phyloP scores from a whole-genome alignment of 805 yeast genomes.

The Komagataella mondaviorum region DNA sequence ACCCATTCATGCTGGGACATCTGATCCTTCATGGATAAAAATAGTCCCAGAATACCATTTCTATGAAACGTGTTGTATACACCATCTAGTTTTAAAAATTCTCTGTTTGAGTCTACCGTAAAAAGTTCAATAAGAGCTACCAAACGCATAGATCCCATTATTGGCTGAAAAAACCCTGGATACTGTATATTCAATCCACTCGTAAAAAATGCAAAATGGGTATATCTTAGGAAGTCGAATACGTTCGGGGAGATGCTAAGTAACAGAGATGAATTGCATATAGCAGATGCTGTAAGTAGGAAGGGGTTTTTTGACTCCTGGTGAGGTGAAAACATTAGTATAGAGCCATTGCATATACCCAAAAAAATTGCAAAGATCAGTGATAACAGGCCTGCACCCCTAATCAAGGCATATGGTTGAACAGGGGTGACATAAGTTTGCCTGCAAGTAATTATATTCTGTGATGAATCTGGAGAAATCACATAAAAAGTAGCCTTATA shows the following conservation, averaged over 20 bases:
- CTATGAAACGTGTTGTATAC: conserved; percentile 26
- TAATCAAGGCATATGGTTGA: conserved; percentile 21
- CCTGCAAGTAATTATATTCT: conserved; percentile 31
- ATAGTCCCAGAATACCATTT: conserved; percentile 15
- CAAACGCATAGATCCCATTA: conserved; percentile 40
- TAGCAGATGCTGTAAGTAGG: conserved; percentile 38
- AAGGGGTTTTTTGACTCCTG: conserved; percentile 45
- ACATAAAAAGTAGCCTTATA: conserved; percentile 27
- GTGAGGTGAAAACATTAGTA: conserved; percentile 34
- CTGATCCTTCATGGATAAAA: background rate
- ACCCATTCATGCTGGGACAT: background rate
- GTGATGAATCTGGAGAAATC: conserved; percentile 22
- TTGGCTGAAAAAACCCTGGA: conserved; percentile 52
- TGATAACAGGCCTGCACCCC: conserved; percentile 24
- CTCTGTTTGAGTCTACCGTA: conserved; percentile 1
- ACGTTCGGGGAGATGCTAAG: conserved; percentile 42
- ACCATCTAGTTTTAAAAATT: conserved; percentile 14
- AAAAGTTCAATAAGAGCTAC: conserved; percentile 28
- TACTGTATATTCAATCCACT: conserved; percentile 40
- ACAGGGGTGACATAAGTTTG: conserved; percentile 34
- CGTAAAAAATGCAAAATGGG: conserved; percentile 47
- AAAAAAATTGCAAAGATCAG: conserved; percentile 27
- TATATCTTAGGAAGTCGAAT: conserved; percentile 31
- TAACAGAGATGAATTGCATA: conserved; percentile 42
- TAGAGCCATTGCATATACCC: conserved; percentile 18